Evolutionary conservation across 257 asterid genomes (phyloP).

Genomic region (Cinchona pubescens): DNA sequence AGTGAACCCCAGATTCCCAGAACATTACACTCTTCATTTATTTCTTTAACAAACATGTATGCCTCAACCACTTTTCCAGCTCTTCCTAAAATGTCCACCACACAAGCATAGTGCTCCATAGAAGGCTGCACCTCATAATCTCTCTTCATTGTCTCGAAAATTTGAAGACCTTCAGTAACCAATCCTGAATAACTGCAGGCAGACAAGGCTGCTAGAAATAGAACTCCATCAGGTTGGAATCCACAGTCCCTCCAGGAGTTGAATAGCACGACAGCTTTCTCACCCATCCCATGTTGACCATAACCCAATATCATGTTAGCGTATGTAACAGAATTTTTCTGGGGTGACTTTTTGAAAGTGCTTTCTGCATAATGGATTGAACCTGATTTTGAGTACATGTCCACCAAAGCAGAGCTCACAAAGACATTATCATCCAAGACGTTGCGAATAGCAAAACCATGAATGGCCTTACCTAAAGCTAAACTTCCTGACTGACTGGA

Average conservation of each 20-base stretch:
- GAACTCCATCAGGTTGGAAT: slow-evolving; percentile 50
- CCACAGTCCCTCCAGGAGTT: slow-evolving; percentile 48
- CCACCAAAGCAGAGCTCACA: slow-evolving; percentile 75
- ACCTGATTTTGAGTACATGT: slow-evolving; percentile 91
- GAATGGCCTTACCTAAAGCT: slow-evolving; percentile 63
- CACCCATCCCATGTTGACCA: slow-evolving; percentile 88
- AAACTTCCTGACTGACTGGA: slow-evolving; percentile 66
- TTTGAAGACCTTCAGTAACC: slow-evolving; percentile 61
- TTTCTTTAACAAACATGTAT: slow-evolving; percentile 46
- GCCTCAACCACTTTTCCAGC: slow-evolving; percentile 86
- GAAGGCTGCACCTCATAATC: slow-evolving; percentile 55
- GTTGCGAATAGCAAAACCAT: slow-evolving; percentile 60
- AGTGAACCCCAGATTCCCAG: slow-evolving; percentile 82
- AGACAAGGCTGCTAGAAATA: slow-evolving; percentile 66
- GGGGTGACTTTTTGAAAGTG: slow-evolving; percentile 43
- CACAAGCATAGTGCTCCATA: slow-evolving; percentile 67
- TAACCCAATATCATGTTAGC: slow-evolving; percentile 90
- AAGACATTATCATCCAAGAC: slow-evolving; percentile 59
- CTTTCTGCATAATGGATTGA: slow-evolving; percentile 59
- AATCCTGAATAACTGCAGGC: slow-evolving; percentile 80
- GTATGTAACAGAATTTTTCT: slow-evolving; percentile 68
- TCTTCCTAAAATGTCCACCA: slow-evolving; percentile 87
- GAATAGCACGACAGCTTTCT: slow-evolving; percentile 57
- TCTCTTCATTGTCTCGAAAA: slow-evolving; percentile 59
- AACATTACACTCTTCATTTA: slow-evolving; percentile 54